Conservation (phyloP, 371 early-diverging fungal species). For the Cokeromyces recurvatus region DNA sequence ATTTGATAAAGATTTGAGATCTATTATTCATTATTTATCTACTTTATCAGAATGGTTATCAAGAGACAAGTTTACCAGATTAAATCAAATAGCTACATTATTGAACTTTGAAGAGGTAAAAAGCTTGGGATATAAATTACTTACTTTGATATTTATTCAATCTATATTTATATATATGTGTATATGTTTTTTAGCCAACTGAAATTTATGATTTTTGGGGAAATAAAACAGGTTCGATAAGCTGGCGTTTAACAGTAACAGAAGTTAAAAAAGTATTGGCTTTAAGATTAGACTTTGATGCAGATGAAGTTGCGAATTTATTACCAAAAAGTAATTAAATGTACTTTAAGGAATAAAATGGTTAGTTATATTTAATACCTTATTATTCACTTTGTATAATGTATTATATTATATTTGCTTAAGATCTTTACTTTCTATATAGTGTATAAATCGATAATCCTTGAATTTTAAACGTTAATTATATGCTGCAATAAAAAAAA, state of each 20-base stretch:
- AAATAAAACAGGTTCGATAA: constrained; percentile 51
- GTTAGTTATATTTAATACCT: too few relatives aligned
- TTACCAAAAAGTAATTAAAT: constrained; percentile 5
- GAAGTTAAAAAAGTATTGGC: constrained; percentile 61
- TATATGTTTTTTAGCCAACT: constrained; percentile 37
- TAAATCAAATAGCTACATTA: constrained; percentile 77
- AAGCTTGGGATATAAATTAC: too few relatives aligned
- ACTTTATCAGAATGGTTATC: constrained; percentile 58
- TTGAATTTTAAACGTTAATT: too few relatives aligned
- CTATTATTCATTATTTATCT: constrained; percentile 67
- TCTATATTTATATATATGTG: neutral
- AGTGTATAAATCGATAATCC: too few relatives aligned
- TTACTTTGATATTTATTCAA: neutral
- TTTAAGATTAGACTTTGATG: constrained; percentile 28
- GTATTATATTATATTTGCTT: too few relatives aligned
- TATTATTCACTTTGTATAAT: too few relatives aligned
- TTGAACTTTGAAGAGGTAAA: constrained; percentile 73
- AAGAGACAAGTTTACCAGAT: constrained; percentile 72
- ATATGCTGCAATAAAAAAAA: too few relatives aligned
- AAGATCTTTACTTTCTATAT: too few relatives aligned
- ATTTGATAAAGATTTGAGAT: constrained; percentile 87
- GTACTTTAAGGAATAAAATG: too few relatives aligned
- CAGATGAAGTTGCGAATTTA: constrained; percentile 17
- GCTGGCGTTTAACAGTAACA: constrained; percentile 61
- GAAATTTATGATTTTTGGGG: constrained; percentile 76